A percentile compares a stretch with the other conserved stretches of the same genome.
phyloP scores from a whole-genome alignment of 2,329 filamentous ascomycete genomes.

The Pseudogymnoascus sp. region DNA sequence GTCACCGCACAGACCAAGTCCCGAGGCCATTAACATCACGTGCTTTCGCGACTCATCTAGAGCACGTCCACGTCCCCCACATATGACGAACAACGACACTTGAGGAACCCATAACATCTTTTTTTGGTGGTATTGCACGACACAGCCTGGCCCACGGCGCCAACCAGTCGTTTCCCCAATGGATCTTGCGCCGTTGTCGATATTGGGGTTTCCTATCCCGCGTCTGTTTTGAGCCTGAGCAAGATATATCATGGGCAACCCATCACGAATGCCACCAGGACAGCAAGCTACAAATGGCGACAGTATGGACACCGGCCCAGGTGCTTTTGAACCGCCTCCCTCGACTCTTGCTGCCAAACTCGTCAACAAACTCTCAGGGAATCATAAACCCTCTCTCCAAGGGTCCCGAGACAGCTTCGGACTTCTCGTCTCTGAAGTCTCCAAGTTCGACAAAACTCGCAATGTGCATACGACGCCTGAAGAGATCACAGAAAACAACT shows the following conservation, averaged over 20 bases:
- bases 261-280: not conserved
- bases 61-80: not conserved
- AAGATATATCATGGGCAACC: not conserved
- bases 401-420: conserved; percentile 67
- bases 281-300: not conserved
- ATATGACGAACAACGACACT: not conserved
- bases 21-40: not conserved
- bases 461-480: conserved; percentile 40
- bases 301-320: not conserved
- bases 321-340: conserved; percentile 40
- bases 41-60: not conserved
- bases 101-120: not conserved
- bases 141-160: not conserved
- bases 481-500: conserved; percentile 66
- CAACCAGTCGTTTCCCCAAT: not conserved
- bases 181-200: not conserved
- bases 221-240: not conserved
- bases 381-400: conserved; percentile 49
- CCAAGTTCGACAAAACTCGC: conserved; percentile 47
- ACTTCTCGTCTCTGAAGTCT: conserved; percentile 52
- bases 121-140: not conserved
- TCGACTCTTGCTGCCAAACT: conserved; percentile 85
- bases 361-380: conserved; percentile 67
- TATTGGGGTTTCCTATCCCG: not conserved
- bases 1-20: conserved; percentile 1